These are phyloP conservation scores for Neopestalotiopsis rosae DNA, from an alignment of 2,329 filamentous ascomycete genomes.

Conservation along the genomic window DNA sequence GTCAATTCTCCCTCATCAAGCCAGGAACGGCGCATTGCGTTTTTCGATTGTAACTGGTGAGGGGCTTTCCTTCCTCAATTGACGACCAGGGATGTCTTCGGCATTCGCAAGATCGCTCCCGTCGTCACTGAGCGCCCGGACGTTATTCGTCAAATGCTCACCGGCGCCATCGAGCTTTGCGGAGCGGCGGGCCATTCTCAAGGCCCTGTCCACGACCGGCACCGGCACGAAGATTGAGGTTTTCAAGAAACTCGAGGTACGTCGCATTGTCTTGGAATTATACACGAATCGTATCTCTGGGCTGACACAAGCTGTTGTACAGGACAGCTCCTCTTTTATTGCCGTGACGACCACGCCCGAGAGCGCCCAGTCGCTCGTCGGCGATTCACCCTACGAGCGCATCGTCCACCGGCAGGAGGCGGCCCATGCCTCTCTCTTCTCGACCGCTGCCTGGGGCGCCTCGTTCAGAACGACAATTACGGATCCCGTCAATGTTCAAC, in stretches of 20 bases:
- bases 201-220: conserved; percentile 54
- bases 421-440: conserved; percentile 10
- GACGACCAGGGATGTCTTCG: conserved; percentile 11
- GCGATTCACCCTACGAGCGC: conserved; percentile 54
- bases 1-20: neutral
- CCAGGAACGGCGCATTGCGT: neutral
- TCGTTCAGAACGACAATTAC: conserved; percentile 31
- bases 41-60: neutral
- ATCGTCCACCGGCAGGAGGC: conserved; percentile 38
- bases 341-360: conserved; percentile 49
- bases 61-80: neutral
- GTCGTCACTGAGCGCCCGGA: conserved; percentile 32
- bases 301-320: conserved; percentile 6
- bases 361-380: conserved; percentile 46
- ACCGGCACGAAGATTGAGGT: conserved; percentile 47
- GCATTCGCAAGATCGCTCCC: conserved; percentile 35
- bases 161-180: conserved; percentile 57
- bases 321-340: conserved; percentile 57
- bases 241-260: conserved; percentile 55
- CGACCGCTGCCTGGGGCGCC: conserved; percentile 31
- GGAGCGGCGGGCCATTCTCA: conserved; percentile 61
- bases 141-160: conserved; percentile 54
- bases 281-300: neutral
- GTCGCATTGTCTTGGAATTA: neutral
- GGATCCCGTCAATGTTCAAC: conserved; percentile 28